Conservation (phyloP, 345 rosid genomes). For the Salix arbutifolia region DNA sequence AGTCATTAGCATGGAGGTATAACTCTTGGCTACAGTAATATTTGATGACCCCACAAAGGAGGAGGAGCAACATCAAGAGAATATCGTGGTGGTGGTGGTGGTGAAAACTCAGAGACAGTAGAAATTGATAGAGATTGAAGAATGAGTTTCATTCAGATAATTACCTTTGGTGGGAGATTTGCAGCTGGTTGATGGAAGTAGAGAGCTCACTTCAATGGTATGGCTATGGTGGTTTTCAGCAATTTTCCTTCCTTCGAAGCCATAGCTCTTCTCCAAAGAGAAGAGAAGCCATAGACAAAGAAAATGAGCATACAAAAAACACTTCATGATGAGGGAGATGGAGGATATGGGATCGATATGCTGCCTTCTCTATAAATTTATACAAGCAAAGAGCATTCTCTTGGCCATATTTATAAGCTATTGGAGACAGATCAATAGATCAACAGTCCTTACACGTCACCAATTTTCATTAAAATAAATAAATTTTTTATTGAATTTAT, state of each 20-base stretch:
- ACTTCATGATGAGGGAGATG: neutral
- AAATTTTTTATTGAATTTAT: too few relatives aligned
- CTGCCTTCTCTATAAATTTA: neutral
- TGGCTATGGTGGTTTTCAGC: constrained; percentile 17
- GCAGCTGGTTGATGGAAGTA: constrained; percentile 54
- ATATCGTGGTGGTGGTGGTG: too few relatives aligned
- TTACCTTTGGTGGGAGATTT: constrained; percentile 40
- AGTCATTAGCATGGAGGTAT: too few relatives aligned
- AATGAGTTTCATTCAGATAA: neutral
- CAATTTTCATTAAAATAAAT: neutral
- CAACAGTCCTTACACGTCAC: constrained; percentile 20
- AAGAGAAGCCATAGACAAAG: constrained; percentile 23
- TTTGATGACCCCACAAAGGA: too few relatives aligned
- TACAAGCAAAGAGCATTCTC: neutral
- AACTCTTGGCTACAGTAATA: too few relatives aligned
- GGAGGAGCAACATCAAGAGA: too few relatives aligned
- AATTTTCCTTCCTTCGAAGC: constrained; percentile 23
- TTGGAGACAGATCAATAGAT: neutral
- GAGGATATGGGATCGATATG: constrained; percentile 16
- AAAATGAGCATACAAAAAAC: constrained; percentile 14
- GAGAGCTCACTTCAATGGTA: constrained; percentile 45
- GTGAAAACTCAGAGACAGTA: neutral
- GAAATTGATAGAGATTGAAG: neutral
- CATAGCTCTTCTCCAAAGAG: constrained; percentile 15
- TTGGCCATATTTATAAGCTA: constrained; percentile 12